Percentiles rank a stretch among this genome's conserved stretches.
phyloP scores from a whole-genome alignment of 2,329 filamentous ascomycete genomes.

The Capronia coronata region DNA sequence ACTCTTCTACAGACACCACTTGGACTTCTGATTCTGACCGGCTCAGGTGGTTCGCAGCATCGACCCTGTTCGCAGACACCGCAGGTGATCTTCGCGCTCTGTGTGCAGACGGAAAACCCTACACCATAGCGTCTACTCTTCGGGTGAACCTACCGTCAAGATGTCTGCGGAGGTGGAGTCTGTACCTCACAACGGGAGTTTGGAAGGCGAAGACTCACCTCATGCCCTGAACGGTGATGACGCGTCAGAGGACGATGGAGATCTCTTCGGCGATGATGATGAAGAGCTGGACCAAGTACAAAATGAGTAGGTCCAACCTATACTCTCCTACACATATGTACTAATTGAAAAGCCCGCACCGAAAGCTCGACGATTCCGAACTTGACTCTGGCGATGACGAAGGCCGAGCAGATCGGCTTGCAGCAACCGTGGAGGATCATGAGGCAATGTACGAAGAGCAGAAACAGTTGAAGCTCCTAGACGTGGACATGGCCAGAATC shows the following conservation, averaged over 20 bases:
- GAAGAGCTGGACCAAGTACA: constrained; percentile 26
- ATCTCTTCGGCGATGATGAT: constrained; percentile 43
- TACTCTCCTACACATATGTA: not conserved
- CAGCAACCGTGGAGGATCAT: constrained; percentile 40
- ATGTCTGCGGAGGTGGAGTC: constrained; percentile 27
- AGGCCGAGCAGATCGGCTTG: constrained; percentile 48
- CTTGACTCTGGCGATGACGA: constrained; percentile 60
- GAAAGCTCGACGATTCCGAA: constrained; percentile 54
- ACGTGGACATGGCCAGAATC: constrained; percentile 45
- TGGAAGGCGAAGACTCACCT: constrained; percentile 8
- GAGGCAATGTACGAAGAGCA: constrained; percentile 40
- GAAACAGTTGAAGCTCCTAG: constrained; percentile 37
- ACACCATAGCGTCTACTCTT: not conserved
- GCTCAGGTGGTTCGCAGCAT: too few relatives aligned
- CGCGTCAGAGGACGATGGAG: constrained; percentile 31
- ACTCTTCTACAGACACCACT: too few relatives aligned
- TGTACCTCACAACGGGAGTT: not conserved
- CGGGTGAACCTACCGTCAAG: not conserved
- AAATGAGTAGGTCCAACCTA: constrained; percentile 13
- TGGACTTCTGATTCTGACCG: too few relatives aligned
- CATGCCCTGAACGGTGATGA: constrained; percentile 32
- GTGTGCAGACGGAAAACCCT: not conserved
- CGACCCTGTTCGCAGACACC: not conserved
- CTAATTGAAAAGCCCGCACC: constrained; percentile 29
- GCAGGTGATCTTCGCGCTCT: not conserved